Conservation (phyloP, 441 rosid species). For the Eutrema salsugineum region DNA sequence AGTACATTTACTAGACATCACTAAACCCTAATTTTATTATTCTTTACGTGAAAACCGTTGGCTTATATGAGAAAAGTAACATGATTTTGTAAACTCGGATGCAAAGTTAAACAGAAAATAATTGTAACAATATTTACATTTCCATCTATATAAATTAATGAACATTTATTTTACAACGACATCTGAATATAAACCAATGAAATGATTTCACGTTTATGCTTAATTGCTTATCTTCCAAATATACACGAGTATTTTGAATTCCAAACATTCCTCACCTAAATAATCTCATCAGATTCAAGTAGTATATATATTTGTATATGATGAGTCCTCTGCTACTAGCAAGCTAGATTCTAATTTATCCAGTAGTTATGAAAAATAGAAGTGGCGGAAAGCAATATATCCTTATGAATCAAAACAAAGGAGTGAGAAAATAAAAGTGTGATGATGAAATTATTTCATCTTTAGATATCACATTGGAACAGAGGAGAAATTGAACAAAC, state of each 20-base stretch:
- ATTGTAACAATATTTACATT: neutral
- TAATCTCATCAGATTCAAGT: no score
- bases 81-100: neutral
- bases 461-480: conserved; percentile 28
- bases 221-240: no score
- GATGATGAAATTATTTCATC: conserved; percentile 25
- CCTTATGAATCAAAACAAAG: conserved; percentile 20
- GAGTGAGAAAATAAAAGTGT: conserved; percentile 5
- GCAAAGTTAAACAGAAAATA: neutral
- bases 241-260: no score
- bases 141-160: neutral
- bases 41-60: neutral
- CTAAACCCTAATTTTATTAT: conserved; percentile 7
- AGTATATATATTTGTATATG: no score
- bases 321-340: no score
- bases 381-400: conserved; percentile 20
- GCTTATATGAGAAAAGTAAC: neutral
- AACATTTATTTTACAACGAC: neutral
- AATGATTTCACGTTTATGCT: no score
- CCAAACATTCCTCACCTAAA: no score
- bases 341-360: no score
- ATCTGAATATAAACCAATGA: no score
- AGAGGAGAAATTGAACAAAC: conserved; percentile 26
- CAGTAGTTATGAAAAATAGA: neutral
- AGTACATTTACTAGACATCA: conserved; percentile 18